Evolutionary conservation across 2,329 filamentous ascomycete genomes (phyloP).

Genomic region (Colletotrichum sp.): DNA sequence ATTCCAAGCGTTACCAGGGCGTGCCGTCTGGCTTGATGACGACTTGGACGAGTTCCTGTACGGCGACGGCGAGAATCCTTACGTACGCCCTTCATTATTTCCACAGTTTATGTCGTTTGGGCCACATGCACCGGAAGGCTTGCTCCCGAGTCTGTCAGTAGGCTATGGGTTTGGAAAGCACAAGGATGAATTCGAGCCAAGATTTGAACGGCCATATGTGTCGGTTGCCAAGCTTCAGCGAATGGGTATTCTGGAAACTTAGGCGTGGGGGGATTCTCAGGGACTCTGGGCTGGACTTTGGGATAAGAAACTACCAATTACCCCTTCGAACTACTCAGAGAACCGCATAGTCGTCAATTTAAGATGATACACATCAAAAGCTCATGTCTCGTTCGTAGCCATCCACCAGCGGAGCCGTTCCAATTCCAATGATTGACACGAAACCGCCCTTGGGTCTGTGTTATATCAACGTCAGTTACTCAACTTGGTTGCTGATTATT

Average conservation of each 20-base stretch:
- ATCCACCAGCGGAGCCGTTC: rapidly evolving
- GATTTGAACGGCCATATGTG: not conserved
- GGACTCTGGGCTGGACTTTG: rapidly evolving
- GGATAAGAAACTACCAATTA: no score
- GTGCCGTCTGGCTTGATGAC: not conserved
- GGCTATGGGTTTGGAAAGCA: not conserved
- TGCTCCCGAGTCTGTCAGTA: not conserved
- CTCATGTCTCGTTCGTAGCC: no score
- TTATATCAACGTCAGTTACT: no score
- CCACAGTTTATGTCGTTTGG: not conserved
- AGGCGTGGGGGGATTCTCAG: no score
- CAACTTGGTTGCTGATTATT: no score
- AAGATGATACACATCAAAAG: no score
- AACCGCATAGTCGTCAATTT: no score
- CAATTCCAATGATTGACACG: no score
- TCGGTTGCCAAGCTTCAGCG: not conserved
- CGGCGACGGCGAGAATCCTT: constrained; percentile 26
- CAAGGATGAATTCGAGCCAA: not conserved
- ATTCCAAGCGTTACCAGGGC: not conserved
- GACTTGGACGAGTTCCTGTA: constrained; percentile 28
- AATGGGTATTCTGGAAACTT: not conserved
- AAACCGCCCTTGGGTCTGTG: no score
- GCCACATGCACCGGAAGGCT: not conserved
- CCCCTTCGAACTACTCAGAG: rapidly evolving
- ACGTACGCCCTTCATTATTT: not conserved